Evolutionary conservation across 2,329 filamentous ascomycete species (phyloP), one percentile per base, ranked within the genome.

Genomic region (Cryphonectria nitschkei): DNA sequence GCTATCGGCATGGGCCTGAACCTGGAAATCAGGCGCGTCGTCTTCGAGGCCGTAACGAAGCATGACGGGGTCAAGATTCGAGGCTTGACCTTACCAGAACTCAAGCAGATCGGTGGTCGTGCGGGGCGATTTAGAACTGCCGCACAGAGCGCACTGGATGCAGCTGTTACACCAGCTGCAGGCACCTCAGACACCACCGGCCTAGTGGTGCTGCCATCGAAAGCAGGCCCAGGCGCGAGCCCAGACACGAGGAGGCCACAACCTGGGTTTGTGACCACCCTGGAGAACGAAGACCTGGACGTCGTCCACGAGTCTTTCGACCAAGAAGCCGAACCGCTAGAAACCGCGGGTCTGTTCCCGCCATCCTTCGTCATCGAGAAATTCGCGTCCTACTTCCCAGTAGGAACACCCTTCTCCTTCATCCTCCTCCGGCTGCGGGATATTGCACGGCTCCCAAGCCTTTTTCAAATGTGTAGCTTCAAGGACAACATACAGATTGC

Each of bases 1-100:
- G 96, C 96, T 63, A 95, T 99, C 73, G 96, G 96, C 52, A 98
- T 99, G 95, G 96, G 97, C 0, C 84, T 99, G 32, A 99, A 99
- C 77, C 82, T 99, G 79, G 94, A 90, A 81, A 94, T 98, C 79
- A 96, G 94, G 78, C 92, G 97, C 37, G 88, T 99, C 72, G 88
- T 99, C 68, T 96, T 99, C 74, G 93, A 97, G 77, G 86, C 91
- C 0, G 86, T 90, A 2, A 82, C 85, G 72, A 99, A 98, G 79
- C 91, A 87, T 74, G 87, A 94, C 73, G 92, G 92, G 1, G 77
- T 75, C 0, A 81, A 83, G 6, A 84, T 86, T 41, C 84, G 88
- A 22, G 81, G 84, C 4, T 84, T 99, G 34, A 83, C 86, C 0
- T 85, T 92, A 3, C 91, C 94, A 0, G 93, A 98, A 75, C 86